Conservation (phyloP, 2,329 filamentous ascomycete genomes). For the Trichoderma sp. region DNA sequence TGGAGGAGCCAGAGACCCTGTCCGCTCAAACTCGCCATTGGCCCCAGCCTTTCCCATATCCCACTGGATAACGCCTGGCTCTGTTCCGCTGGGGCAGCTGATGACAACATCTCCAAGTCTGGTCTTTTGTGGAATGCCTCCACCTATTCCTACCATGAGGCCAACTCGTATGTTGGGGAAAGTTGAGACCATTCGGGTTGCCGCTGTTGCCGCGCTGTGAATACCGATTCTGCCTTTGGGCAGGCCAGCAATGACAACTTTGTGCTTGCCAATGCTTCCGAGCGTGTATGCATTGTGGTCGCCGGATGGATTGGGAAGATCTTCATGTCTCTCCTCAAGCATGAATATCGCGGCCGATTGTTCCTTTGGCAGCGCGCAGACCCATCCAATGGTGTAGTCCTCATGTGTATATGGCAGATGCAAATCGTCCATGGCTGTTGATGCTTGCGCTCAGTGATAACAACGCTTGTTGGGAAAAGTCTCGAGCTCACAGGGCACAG, state of each 20-base stretch:
- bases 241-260: conserved; percentile 5
- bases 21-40: not conserved
- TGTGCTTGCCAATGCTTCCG: not conserved
- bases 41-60: conserved; percentile 1
- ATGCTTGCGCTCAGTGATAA: not conserved
- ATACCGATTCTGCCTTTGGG: not conserved
- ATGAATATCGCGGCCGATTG: not conserved
- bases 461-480: not conserved
- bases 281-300: conserved; percentile 1
- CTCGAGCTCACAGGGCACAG: not conserved
- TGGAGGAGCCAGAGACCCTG: not conserved
- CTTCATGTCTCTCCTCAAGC: not conserved
- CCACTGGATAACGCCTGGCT: conserved; percentile 2
- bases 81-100: not conserved
- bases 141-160: conserved; percentile 12
- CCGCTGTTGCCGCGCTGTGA: not conserved
- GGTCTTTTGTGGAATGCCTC: not conserved
- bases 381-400: not conserved
- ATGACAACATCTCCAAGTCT: conserved; percentile 14
- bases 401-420: not conserved
- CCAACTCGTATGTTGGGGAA: conserved; percentile 1
- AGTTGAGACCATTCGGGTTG: not conserved
- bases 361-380: not conserved
- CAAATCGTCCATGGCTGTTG: not conserved
- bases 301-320: not conserved